Base-by-base conservation (phyloP, 2,329 filamentous ascomycete genomes). In the Colletotrichum salicis region DNA sequence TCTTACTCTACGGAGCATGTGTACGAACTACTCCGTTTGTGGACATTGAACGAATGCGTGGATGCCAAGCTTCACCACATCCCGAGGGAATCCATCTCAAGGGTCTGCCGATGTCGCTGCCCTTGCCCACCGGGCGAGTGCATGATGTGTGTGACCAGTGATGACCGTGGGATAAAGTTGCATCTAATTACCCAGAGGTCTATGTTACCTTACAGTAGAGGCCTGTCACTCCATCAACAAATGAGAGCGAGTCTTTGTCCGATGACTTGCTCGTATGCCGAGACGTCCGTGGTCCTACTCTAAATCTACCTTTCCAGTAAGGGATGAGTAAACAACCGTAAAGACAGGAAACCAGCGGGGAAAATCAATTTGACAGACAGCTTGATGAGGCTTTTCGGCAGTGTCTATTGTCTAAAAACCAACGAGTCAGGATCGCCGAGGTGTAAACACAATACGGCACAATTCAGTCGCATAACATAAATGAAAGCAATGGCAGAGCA, bases 91-190 rank as follows among this genome's bases (percentile, higher is more conserved):
- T 15, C 61, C 54, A 45, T 58, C 59, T 51, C 55, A 60, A 60
- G 59, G 59, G 59, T 56, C 69, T 56, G 59, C 70, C 70, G 70
- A 72, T 70, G 65, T 72, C 70, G 65, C 70, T 57, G n/a, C 8
- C 54, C 29, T 12, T n/a, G 22, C 24, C 22, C 41, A 48, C 41
- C 41, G 41, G 52, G 45, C 45, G 33, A 33, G 29, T 35, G n/a
- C 15, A 31, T 57, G 54, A 57, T 24, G 52, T 55, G 12, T 13
- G 15, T 27, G 27, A 37, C 13, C 37, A 48, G 22, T 31, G 19
- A 29, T 48, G 59, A 22, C 33, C 24, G 27, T 51, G 59, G 41
- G 24, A 56, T 29, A 24, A 12, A 31, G 60, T 45, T 59, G 41
- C 41, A 64, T 65, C 56, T 41, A 19, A n/a, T 35, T 5, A 48